Base-by-base conservation (phyloP, 257 asterid genomes). In the Apocynum venetum region DNA sequence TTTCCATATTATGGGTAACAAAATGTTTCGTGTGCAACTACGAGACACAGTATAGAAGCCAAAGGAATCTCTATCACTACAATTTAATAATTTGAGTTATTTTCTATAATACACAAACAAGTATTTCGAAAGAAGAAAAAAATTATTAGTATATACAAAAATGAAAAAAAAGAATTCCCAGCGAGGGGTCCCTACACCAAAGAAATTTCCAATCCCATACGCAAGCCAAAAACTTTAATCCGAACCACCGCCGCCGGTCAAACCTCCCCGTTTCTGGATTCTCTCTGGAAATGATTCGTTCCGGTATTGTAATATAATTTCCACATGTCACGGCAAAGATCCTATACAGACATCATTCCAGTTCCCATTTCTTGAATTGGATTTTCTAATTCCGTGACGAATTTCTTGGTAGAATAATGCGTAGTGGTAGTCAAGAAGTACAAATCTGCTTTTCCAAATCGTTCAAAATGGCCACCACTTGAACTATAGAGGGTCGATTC, bases 381-480 rank as follows among this genome's bases (percentile, higher is more conserved):
- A 57, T 8, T 20, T 51, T 51, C 17, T 25, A 25, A 25, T 25
- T 25, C 31, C 31, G 31, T 25, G 31, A 25, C 15, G 11, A 51
- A 51, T 10, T 51, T 2, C 51, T 4, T 47, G 51, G 19, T 52
- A 52, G 57, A 52, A 52, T 52, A 31, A 61, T 61, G 43, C 13
- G 2, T 25, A n/a, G 1, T 3, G 12, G 40, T 60, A 1, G 13
- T 53, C 20, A 64, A 38, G 71, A 38, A 38, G 47, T 14, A 19
- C 68, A 83, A 15, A 84, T 80, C 48, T 79, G 84, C 73, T 74
- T 78, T 57, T 94, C 96, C 53, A 94, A 78, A 53, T 75, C 75
- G 70, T 51, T 88, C 82, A 94, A 84, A 82, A 94, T 94, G 8
- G 89, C 61, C 0, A 82, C 89, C 3, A 94, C 89, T 71, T 94